Base-by-base conservation (phyloP, 2,329 filamentous ascomycete species). In the Pestalotiopsis sp. region DNA sequence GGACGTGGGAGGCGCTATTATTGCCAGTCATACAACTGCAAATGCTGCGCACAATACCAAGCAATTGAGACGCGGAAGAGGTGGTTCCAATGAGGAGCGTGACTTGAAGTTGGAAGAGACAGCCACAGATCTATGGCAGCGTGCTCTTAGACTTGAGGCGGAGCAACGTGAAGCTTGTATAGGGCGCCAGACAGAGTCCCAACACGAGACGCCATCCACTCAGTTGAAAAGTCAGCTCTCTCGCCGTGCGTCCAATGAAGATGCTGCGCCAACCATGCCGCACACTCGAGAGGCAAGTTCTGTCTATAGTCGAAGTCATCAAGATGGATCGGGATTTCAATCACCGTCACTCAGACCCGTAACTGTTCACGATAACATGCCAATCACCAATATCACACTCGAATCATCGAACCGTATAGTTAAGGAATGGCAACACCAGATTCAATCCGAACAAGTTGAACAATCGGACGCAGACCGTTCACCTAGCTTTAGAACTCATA, bases 361-460 rank as follows among this genome's bases (percentile, higher is more conserved):
- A 6, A 41, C 23, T 31, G 41, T 38, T 7, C 56, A 59, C 4
- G 64, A 66, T 12, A 14, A 66, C 5, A 52, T 23, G 23, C 27
- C 57, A 36, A 5, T 57, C 27, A 38, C 27, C 17, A 49, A 27
- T 13, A 23, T 13, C n/a, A 66, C 71, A 66, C 60, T 70, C 49
- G 71, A 74, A 38, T 72, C 75, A 69, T 74, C 73, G 14, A 68
- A 68, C 27, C 72, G 69, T 41, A 73, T 76, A 20, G 68, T 77
- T 11, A 72, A 71, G 52, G 74, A 76, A 71, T 77, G 75, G 76
- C 73, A 75, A 1, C 74, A 74, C 38, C 69, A 76, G 31, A 72
- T 77, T 69, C 73, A 74, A 17, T 72, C 68, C 14, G 71, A 74
- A 64, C 73, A 73, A 38, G 39, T 64, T 14, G 71, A 74, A 61